Evolutionary conservation across 2,329 filamentous ascomycete species (phyloP).

Genomic region (Pseudogymnoascus sp.): DNA sequence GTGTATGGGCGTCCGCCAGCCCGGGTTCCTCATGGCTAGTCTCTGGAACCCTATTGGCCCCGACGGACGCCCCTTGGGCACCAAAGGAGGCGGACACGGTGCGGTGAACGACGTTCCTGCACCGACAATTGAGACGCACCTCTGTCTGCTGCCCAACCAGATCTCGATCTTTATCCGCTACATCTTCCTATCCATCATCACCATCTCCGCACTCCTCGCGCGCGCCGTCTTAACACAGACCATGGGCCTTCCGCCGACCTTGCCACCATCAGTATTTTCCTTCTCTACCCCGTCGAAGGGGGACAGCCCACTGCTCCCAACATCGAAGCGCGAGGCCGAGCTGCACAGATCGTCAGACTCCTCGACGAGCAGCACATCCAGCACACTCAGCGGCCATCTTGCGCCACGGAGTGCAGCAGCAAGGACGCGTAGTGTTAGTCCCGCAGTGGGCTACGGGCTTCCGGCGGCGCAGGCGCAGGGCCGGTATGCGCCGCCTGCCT

Average conservation of each 20-base stretch:
- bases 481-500: constrained; percentile 18
- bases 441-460: constrained; percentile 27
- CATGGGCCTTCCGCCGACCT: not conserved
- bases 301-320: constrained; percentile 11
- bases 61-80: constrained; percentile 41
- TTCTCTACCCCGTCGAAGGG: constrained; percentile 21
- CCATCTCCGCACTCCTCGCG: constrained; percentile 44
- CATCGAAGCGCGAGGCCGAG: constrained; percentile 12
- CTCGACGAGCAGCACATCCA: constrained; percentile 27
- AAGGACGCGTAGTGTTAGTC: constrained; percentile 25
- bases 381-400: constrained; percentile 20
- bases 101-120: constrained; percentile 33
- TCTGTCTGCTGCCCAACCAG: constrained; percentile 88
- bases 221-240: constrained; percentile 52
- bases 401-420: constrained; percentile 25
- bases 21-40: constrained; percentile 82
- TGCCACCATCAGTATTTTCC: constrained; percentile 13
- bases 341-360: constrained; percentile 23
- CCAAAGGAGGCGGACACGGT: constrained; percentile 24
- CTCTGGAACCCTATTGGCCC: constrained; percentile 84
- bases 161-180: constrained; percentile 79
- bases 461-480: constrained; percentile 20
- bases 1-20: constrained; percentile 89
- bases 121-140: constrained; percentile 73
- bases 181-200: constrained; percentile 52